Evolutionary conservation across 805 yeast species (phyloP), one percentile per base, ranked within the genome.

Genomic region (Yarrowia divulgata): DNA sequence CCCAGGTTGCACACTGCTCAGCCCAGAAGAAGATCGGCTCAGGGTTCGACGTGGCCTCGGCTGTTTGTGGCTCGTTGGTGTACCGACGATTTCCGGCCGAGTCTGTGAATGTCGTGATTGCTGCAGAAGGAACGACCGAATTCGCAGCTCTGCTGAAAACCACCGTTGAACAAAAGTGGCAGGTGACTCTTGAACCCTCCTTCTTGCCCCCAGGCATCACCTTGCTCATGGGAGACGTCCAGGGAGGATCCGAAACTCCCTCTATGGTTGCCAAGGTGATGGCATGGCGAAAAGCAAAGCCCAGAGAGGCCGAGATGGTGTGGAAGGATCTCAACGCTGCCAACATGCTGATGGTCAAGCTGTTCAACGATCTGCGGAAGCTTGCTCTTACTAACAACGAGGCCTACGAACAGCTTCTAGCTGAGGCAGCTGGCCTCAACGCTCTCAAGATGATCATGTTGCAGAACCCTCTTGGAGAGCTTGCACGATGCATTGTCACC

Each of bases 11-110:
- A 0, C 99, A 95, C 77, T 93, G 97, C 77, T 84, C 86, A 69
- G 98, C 99, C 2, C 99, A 95, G 77, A 91, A 91, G 40, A 95
- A 95, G 78, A 88, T 95, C 34, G 99, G 99, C 0, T 92, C 97
- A 3, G 99, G 99, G 0, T 95, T 95, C 78, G 99, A 95, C 76
- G 97, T 95, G 50, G 98, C 97, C 0, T 89, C 98, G 34, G 99
- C 99, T 0, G 89, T 91, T 0, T 94, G 84, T 78, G 99, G 99
- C 1, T 90, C 97, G 0, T 89, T 93, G 57, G 83, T 88, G 7
- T 95, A 95, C 78, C 83, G 85, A 54, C 82, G 99, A 71, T 95
- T 95, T 74, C 80, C 82, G 2, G 91, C 97, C 0, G 77, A 73
- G 8, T 70, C 86, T 43, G 85, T 70, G n/a, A 71, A 68, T 86